These are phyloP conservation scores for Suhomyces panamericanus DNA, from an alignment of 1,139 yeast genomes.

Conservation along the genomic window DNA sequence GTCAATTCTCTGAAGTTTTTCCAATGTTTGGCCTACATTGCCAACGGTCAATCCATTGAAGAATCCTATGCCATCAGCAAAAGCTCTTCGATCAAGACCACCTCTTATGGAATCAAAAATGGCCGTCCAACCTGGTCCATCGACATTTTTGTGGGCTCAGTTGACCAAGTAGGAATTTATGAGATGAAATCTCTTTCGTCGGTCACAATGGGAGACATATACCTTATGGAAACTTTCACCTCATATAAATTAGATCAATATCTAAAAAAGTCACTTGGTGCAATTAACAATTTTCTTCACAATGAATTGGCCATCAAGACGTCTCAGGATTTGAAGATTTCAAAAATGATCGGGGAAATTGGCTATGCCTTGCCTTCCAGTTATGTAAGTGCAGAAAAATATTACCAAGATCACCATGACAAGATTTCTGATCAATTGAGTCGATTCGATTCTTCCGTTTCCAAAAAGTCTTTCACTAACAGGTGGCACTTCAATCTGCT, in stretches of 20 bases:
- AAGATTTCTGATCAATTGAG: conserved; percentile 39
- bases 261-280: conserved; percentile 8
- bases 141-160: conserved; percentile 36
- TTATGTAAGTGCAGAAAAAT: conserved; percentile 25
- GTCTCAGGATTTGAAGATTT: conserved; percentile 33
- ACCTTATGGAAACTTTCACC: conserved; percentile 28
- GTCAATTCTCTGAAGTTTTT: conserved; percentile 30
- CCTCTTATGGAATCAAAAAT: conserved; percentile 23
- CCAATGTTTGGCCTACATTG: conserved; percentile 29
- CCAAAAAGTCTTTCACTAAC: conserved; percentile 37
- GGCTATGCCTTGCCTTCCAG: conserved; percentile 40
- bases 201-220: conserved; percentile 33
- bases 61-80: conserved; percentile 21
- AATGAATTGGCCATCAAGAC: conserved; percentile 30
- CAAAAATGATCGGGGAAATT: conserved; percentile 27
- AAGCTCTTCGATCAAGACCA: conserved; percentile 25
- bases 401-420: conserved; percentile 24
- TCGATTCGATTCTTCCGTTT: conserved; percentile 32
- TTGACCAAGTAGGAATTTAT: conserved; percentile 44
- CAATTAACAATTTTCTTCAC: conserved; percentile 1
- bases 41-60: conserved; percentile 31
- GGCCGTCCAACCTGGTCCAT: conserved; percentile 31
- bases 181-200: conserved; percentile 38
- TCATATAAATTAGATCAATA: conserved; percentile 22
- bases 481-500: conserved; percentile 34